phyloP scores from a whole-genome alignment of 2,329 filamentous ascomycete genomes.

The Exserohilum turcica region DNA sequence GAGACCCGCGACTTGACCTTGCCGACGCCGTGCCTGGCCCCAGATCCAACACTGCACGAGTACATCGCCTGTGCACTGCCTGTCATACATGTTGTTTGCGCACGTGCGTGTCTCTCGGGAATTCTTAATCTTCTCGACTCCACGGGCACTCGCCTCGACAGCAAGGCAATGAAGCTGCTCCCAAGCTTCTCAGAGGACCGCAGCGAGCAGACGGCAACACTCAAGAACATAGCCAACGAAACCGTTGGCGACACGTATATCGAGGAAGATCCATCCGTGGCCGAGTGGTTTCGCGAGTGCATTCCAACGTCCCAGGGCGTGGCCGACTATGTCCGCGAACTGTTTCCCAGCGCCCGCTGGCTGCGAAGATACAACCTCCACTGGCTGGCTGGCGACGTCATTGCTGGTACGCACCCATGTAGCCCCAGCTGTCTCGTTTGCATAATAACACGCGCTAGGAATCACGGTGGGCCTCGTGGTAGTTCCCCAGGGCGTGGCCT shows the following conservation, averaged over 20 bases:
- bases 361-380: slow-evolving; percentile 36
- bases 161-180: slow-evolving; percentile 16
- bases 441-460: slow-evolving; percentile 14
- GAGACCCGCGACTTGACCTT: neutral
- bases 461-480: slow-evolving; percentile 76
- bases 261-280: slow-evolving; percentile 38
- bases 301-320: slow-evolving; percentile 30
- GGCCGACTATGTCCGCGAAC: slow-evolving; percentile 28
- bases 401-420: slow-evolving; percentile 31
- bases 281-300: slow-evolving; percentile 34
- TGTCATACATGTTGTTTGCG: neutral
- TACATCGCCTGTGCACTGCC: neutral
- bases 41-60: neutral
- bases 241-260: slow-evolving; percentile 30
- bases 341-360: slow-evolving; percentile 40
- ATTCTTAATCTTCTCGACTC: neutral
- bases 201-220: slow-evolving; percentile 16
- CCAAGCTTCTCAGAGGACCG: slow-evolving; percentile 19
- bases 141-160: neutral
- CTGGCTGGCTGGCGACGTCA: slow-evolving; percentile 39
- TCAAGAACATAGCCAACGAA: slow-evolving; percentile 26
- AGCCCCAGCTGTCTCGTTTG: neutral
- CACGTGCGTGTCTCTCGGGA: neutral
- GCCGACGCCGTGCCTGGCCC: neutral
- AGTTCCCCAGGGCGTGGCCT: slow-evolving; percentile 94